A percentile compares a stretch with the other conserved stretches of the same genome.
These are phyloP conservation scores for Xylariomycetidae sp. DNA, from an alignment of 2,329 filamentous ascomycete species.

Conservation along the genomic window DNA sequence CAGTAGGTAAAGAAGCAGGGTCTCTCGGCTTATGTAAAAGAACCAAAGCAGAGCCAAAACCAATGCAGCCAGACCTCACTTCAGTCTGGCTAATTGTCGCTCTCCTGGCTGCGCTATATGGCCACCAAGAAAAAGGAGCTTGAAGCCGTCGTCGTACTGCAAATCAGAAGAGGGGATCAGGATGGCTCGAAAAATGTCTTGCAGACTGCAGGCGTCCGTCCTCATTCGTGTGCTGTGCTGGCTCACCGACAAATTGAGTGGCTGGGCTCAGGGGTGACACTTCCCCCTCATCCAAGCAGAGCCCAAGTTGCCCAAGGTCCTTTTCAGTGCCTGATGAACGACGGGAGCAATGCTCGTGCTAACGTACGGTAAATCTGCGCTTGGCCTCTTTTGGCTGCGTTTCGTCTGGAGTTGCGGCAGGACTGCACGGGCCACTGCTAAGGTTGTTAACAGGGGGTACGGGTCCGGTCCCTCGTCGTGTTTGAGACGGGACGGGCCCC, in stretches of 20 bases:
- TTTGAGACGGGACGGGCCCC: background rate
- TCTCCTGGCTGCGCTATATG: too few species aligned
- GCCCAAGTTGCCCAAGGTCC: too few species aligned
- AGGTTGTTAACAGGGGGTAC: too few species aligned
- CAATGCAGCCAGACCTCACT: too few species aligned
- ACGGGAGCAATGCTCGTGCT: slow-evolving; percentile 3
- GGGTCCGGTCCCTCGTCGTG: too few species aligned
- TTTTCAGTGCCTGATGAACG: too few species aligned
- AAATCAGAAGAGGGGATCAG: slow-evolving; percentile 17
- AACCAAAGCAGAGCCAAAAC: too few species aligned
- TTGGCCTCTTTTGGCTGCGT: slow-evolving; percentile 1
- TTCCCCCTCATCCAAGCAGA: background rate
- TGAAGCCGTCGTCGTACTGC: slow-evolving; percentile 11
- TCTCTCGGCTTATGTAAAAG: too few species aligned
- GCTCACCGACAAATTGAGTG: slow-evolving; percentile 31
- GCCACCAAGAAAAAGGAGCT: slow-evolving; percentile 6
- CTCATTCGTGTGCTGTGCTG: too few species aligned
- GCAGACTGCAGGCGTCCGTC: slow-evolving; percentile 4
- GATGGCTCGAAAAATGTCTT: slow-evolving; percentile 1
- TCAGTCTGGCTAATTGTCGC: too few species aligned
- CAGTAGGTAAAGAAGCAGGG: too few species aligned
- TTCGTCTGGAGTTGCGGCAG: slow-evolving; percentile 1
- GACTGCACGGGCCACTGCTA: too few species aligned
- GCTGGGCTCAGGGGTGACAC: slow-evolving; percentile 20
- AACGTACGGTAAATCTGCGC: background rate